Percentiles rank a stretch among this genome's conserved stretches.
Conservation (phyloP, 2,329 filamentous ascomycete species). For the Sclerotinia borealis region DNA sequence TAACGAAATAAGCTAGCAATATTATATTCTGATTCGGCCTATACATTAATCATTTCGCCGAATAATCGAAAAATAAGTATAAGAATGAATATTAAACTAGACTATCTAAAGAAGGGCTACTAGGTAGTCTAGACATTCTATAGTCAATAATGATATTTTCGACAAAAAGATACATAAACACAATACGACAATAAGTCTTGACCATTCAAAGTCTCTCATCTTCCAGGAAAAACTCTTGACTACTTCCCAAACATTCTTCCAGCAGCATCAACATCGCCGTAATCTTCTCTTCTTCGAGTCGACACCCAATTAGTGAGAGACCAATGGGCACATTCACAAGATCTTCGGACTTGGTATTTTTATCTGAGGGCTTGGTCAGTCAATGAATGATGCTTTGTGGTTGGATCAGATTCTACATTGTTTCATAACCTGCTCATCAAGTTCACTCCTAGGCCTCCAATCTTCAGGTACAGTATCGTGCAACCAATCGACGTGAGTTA, state of each 20-base stretch:
- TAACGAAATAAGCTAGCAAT: no score
- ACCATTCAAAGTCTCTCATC: neutral
- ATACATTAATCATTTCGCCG: no score
- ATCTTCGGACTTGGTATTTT: neutral
- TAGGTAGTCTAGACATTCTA: neutral
- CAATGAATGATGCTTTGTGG: neutral
- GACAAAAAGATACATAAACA: neutral
- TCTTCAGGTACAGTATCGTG: constrained; percentile 21
- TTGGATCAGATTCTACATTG: neutral
- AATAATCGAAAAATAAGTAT: neutral
- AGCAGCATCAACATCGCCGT: neutral
- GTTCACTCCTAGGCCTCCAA: constrained; percentile 22
- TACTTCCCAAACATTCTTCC: neutral
- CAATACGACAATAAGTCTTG: neutral
- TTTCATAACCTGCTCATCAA: neutral
- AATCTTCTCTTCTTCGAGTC: neutral
- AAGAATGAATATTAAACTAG: neutral
- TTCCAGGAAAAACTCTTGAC: neutral
- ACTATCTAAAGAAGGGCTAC: neutral
- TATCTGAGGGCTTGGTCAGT: neutral
- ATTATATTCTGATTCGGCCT: no score
- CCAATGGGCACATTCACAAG: neutral
- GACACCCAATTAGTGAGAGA: neutral
- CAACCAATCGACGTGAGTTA: constrained; percentile 24
- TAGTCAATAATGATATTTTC: neutral